A percentile compares a stretch with the other conserved stretches of the same genome.
phyloP scores from a whole-genome alignment of 331 rosid genomes.

The Ulmus americana region DNA sequence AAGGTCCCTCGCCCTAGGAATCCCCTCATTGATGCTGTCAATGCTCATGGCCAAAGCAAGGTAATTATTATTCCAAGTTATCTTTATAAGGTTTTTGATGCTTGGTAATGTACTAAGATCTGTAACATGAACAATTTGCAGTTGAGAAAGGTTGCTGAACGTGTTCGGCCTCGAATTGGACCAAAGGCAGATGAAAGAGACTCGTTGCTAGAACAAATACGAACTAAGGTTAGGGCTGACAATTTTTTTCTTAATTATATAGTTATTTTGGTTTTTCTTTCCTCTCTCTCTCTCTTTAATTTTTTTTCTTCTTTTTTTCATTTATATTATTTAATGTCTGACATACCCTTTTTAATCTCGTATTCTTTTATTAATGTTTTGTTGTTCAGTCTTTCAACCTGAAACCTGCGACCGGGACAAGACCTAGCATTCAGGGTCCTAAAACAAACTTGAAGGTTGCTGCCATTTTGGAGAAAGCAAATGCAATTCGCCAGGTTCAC shows the following conservation, averaged over 20 bases:
- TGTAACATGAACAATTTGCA: constrained; percentile 36
- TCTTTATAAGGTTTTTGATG: constrained; percentile 11
- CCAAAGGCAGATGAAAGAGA: constrained; percentile 76
- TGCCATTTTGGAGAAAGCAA: constrained; percentile 89
- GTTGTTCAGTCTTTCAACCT: constrained; percentile 77
- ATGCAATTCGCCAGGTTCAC: constrained; percentile 87
- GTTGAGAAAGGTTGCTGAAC: constrained; percentile 81
- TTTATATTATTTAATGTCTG: background rate
- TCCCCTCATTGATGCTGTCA: constrained; percentile 69
- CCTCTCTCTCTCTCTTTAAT: background rate
- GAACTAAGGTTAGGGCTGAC: constrained; percentile 65
- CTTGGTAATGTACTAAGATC: constrained; percentile 19
- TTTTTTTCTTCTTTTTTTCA: background rate
- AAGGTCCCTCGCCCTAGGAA: constrained; percentile 68
- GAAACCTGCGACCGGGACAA: constrained; percentile 57
- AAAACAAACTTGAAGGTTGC: constrained; percentile 80
- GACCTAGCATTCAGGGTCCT: constrained; percentile 70
- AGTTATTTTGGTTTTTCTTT: constrained; percentile 4
- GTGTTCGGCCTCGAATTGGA: constrained; percentile 56
- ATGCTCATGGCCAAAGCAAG: constrained; percentile 91
- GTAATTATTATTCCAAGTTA: constrained; percentile 36
- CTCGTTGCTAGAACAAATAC: constrained; percentile 70
- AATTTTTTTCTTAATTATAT: constrained; percentile 3
- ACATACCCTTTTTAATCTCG: background rate
- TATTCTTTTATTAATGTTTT: constrained; percentile 1